Evolutionary conservation across 2,329 filamentous ascomycete genomes (phyloP), one percentile per base, ranked within the genome.

Genomic region (Endocalyx cinctus): DNA sequence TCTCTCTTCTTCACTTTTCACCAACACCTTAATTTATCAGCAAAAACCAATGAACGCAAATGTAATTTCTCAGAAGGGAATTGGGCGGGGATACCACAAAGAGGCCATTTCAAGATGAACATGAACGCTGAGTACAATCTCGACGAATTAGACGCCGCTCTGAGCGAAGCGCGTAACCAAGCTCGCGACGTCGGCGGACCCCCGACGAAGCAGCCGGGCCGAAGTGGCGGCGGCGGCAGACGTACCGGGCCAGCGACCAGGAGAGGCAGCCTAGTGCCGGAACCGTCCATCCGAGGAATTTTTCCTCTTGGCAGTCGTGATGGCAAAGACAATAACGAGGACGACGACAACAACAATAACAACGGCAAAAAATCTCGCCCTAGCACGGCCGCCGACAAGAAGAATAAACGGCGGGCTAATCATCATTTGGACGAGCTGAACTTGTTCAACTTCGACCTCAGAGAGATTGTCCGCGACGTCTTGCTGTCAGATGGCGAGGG

Each of bases 391-490:
- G n/a, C n/a, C n/a, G n/a, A n/a, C n/a, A n/a, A n/a, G n/a, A n/a
- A n/a, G n/a, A n/a, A n/a, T n/a, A n/a, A n/a, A n/a, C 23, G 29
- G 22, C 29, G 27, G 27, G 44, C 42, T 16, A 31, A 42, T 12
- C 26, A 35, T n/a, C 39, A 36, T 5, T 29, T 45, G 17, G 37
- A 49, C 25, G 48, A 50, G 19, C 34, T 47, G 22, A 50, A 52
- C 26, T 39, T 56, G 8, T 56, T 56, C 43, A 50, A 47, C 29
- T 56, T 54, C 19, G 52, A 53, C 26, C 48, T 54, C 10, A 43
- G 43, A 26, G 50, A 55, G 23, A 41, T 54, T 6, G 50, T 44
- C 25, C 37, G 39, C 20, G 46, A 48, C 8, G 25, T 52, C n/a
- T 35, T 54, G 18, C 43, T 55, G 3, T n/a, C n/a, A n/a, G n/a